phyloP scores from a whole-genome alignment of 2,329 filamentous ascomycete genomes.

The Monilinia fructigena region DNA sequence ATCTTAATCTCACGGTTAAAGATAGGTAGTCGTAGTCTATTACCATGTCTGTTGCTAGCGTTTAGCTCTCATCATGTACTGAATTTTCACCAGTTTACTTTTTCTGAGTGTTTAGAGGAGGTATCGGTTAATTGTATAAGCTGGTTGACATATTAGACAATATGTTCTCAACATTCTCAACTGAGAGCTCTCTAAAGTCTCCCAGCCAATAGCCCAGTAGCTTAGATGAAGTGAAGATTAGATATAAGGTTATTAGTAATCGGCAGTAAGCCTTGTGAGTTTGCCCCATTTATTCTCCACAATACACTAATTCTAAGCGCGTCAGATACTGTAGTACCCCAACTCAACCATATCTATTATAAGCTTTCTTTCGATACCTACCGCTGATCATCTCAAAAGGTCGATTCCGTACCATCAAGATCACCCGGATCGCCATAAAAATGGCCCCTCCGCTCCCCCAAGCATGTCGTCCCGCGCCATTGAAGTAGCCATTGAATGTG shows the following conservation, averaged over 20 bases:
- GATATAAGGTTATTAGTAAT: neutral
- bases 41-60: neutral
- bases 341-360: neutral
- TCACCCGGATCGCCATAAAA: neutral
- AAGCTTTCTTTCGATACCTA: neutral
- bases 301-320: neutral
- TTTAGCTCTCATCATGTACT: neutral
- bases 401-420: fast-evolving
- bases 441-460: conserved; percentile 8
- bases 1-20: neutral
- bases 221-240: neutral
- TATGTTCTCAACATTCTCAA: too few relatives aligned
- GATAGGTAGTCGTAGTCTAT: neutral
- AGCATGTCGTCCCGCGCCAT: conserved; percentile 23
- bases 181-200: neutral
- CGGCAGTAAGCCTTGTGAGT: neutral
- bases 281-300: neutral
- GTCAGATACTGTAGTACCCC: neutral
- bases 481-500: conserved; percentile 23
- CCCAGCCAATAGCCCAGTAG: neutral
- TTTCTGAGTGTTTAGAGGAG: neutral
- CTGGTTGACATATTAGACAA: neutral
- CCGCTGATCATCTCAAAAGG: neutral
- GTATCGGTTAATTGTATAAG: neutral
- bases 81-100: neutral